Base-by-base conservation (phyloP, 1,284 basidiomycete genomes). In the Cryptococcus depauperatus region DNA sequence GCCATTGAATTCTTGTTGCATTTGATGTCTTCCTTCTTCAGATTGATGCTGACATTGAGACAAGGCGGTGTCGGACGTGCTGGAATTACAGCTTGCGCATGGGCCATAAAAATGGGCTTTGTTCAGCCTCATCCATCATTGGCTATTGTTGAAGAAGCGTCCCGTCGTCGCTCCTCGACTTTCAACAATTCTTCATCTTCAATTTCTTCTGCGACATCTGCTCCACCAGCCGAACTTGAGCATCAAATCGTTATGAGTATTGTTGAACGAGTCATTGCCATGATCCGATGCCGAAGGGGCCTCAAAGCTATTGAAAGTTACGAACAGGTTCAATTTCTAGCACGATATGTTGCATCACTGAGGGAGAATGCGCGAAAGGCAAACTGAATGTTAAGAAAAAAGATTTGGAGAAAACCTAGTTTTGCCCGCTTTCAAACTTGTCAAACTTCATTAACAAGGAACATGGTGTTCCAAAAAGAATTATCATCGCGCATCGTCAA, bases 21-120 rank as follows among this genome's bases (percentile, higher is more conserved):
- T 11, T 16, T 9, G 28, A 16, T 30, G 29, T 30, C 13, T 30
- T 11, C 16, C 16, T 13, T 30, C 13, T 30, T 11, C 16, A 30
- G 11, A 16, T 5, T 11, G 29, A 30, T 13, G 11, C 16, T 30
- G 29, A 30, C 5, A 30, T 30, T 30, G 29, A 30, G 13, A 30
- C 29, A 13, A 69, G 67, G 66, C 44, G 93, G 93, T 5, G 85
- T 98, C 4, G 93, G 93, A 1, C 79, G 93, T 22, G 93, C 93
- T 0, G 92, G 92, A 1, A 76, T 97, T 33, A 78, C 96, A 28
- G 92, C 92, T 1, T 89, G 85, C 58, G 85, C 84, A 54, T 97
- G 93, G 93, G 77, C 88, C 63, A 75, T 95, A 51, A 92, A 88
- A 68, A 81, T 97, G 58, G 92, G 92, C 5, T 76, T 96, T 32